A percentile compares a stretch with the other conserved stretches of the same genome.
Conservation (phyloP, 2,329 filamentous ascomycete species). For the Nigrospora osmanthi region DNA sequence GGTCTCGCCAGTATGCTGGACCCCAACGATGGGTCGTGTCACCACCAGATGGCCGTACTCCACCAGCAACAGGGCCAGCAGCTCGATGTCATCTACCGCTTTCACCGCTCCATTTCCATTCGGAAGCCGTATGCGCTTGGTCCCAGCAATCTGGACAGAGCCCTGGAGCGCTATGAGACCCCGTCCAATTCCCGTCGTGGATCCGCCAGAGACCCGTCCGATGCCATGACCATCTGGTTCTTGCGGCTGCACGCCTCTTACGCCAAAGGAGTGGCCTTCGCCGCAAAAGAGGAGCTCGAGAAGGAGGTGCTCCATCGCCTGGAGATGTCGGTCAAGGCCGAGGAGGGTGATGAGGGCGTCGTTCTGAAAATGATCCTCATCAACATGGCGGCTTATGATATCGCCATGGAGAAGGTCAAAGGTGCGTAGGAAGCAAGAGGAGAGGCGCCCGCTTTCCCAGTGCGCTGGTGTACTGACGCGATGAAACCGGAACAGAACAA, state of each 20-base stretch:
- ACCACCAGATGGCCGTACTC: constrained; percentile 88
- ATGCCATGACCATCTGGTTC: constrained; percentile 72
- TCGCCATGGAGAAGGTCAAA: constrained; percentile 54
- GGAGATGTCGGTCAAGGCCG: constrained; percentile 62
- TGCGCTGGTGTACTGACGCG: too few species aligned
- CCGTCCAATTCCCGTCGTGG: constrained; percentile 22
- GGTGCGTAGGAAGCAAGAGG: constrained; percentile 30
- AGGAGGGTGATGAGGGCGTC: constrained; percentile 48
- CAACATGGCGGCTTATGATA: constrained; percentile 77
- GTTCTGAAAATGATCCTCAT: constrained; percentile 76
- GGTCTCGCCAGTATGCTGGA: constrained; percentile 70
- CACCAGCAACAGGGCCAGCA: constrained; percentile 71
- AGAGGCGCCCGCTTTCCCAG: too few species aligned
- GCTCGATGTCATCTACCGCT: constrained; percentile 78
- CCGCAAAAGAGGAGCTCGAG: constrained; percentile 73
- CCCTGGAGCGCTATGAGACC: constrained; percentile 55
- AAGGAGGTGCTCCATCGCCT: constrained; percentile 76
- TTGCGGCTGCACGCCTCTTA: constrained; percentile 79
- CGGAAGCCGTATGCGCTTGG: constrained; percentile 69
- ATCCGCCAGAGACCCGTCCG: constrained; percentile 43
- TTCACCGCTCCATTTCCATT: constrained; percentile 76
- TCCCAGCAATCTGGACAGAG: constrained; percentile 66
- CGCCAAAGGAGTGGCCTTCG: constrained; percentile 68
- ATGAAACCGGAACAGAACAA: constrained; percentile 25
- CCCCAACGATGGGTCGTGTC: constrained; percentile 71